Evolutionary conservation across 2,329 filamentous ascomycete species (phyloP).

Genomic region (Tolypocladium inflatum): DNA sequence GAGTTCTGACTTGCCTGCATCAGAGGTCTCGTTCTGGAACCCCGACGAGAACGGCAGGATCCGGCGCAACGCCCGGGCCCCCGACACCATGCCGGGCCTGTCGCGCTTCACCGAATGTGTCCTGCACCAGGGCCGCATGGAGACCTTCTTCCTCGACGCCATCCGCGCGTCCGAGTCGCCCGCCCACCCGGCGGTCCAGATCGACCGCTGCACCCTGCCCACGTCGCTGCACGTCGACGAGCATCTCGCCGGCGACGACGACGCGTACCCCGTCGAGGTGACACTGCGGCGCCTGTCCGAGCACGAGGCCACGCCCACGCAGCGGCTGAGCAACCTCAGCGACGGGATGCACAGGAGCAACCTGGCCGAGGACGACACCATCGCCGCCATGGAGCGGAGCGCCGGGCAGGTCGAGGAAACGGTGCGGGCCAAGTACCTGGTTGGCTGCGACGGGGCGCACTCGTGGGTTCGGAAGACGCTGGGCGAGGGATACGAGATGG

Average conservation of each 20-base stretch:
- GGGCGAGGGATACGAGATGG: conserved; percentile 37
- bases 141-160: conserved; percentile 55
- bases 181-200: conserved; percentile 23
- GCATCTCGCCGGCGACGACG: conserved; percentile 33
- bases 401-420: conserved; percentile 15
- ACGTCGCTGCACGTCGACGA: conserved; percentile 45
- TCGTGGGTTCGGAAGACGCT: conserved; percentile 53
- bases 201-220: conserved; percentile 54
- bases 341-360: conserved; percentile 53
- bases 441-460: conserved; percentile 61
- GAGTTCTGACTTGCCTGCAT: neutral
- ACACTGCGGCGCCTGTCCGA: conserved; percentile 47
- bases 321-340: conserved; percentile 18
- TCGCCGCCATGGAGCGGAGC: conserved; percentile 31
- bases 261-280: conserved; percentile 52
- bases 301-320: conserved; percentile 43
- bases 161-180: conserved; percentile 42
- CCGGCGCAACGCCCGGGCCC: conserved; percentile 47
- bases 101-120: conserved; percentile 56
- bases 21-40: conserved; percentile 38
- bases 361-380: conserved; percentile 45
- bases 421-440: conserved; percentile 43
- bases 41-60: conserved; percentile 49
- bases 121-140: conserved; percentile 62
- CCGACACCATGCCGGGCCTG: conserved; percentile 50